Evolutionary conservation across 352 stramenopile species (phyloP).

Genomic region (Pythium dissimile): DNA sequence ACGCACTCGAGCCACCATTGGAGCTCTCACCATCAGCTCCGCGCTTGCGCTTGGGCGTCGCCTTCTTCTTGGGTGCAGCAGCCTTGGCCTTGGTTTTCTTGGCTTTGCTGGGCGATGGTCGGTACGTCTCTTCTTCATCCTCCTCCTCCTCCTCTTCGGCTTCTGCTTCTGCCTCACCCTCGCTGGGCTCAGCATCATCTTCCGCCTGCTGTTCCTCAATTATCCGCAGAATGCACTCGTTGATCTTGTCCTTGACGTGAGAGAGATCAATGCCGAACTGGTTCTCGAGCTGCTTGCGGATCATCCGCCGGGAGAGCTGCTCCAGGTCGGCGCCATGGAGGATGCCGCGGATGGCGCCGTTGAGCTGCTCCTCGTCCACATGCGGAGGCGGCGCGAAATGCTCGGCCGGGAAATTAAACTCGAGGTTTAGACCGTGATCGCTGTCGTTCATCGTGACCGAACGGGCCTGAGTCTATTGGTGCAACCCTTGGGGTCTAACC

Average conservation of each 20-base stretch:
- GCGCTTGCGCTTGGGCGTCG: slow-evolving; percentile 52
- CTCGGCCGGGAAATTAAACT: slow-evolving; percentile 49
- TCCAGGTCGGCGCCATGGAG: slow-evolving; percentile 79
- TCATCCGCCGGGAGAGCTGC: slow-evolving; percentile 83
- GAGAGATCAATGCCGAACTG: slow-evolving; percentile 78
- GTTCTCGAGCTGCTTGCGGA: slow-evolving; percentile 81
- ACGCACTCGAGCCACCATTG: slow-evolving; percentile 39
- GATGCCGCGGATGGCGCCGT: slow-evolving; percentile 71
- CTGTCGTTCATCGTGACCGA: slow-evolving; percentile 47
- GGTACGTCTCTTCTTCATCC: slow-evolving; percentile 12
- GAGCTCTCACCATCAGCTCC: slow-evolving; percentile 9
- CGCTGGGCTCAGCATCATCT: slow-evolving; percentile 47
- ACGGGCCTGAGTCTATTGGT: background rate
- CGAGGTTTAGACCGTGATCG: slow-evolving; percentile 44
- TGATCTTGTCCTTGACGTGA: slow-evolving; percentile 82
- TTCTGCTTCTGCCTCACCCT: slow-evolving; percentile 23
- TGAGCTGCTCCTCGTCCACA: slow-evolving; percentile 63
- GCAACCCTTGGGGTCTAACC: background rate
- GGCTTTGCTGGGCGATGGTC: slow-evolving; percentile 30
- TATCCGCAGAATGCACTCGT: slow-evolving; percentile 71
- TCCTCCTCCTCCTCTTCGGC: slow-evolving; percentile 48
- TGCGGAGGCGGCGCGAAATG: slow-evolving; percentile 24
- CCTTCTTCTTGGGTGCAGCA: slow-evolving; percentile 40
- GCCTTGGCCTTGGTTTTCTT: slow-evolving; percentile 33
- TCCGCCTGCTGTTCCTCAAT: slow-evolving; percentile 78